phyloP scores from a whole-genome alignment of 352 stramenopile species.

The Pythium dissotocum region DNA sequence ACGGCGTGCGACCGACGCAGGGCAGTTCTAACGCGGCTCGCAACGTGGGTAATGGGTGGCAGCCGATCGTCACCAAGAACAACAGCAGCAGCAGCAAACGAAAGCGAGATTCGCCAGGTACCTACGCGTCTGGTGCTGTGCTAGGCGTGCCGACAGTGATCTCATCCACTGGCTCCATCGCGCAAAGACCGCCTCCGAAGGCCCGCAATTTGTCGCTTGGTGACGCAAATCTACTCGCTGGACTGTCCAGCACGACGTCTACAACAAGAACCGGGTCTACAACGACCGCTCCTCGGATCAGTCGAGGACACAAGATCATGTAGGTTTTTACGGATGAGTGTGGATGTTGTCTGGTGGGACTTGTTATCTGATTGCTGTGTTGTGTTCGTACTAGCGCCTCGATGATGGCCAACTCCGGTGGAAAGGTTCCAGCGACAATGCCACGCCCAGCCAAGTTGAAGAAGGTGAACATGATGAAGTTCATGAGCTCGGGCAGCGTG shows the following conservation, averaged over 20 bases:
- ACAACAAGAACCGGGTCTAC: neutral
- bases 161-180: constrained; percentile 45
- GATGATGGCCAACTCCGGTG: constrained; percentile 19
- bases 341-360: neutral
- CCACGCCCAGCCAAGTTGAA: constrained; percentile 40
- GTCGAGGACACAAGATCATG: constrained; percentile 58
- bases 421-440: constrained; percentile 3
- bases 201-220: neutral
- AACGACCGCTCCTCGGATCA: constrained; percentile 24
- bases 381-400: constrained; percentile 21
- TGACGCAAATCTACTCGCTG: constrained; percentile 8
- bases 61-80: constrained; percentile 28
- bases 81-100: constrained; percentile 42
- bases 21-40: constrained; percentile 12
- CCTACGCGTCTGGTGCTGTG: constrained; percentile 18
- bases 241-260: neutral
- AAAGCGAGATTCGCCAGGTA: constrained; percentile 34
- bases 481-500: constrained; percentile 48
- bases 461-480: constrained; percentile 84
- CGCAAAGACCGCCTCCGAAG: constrained; percentile 32
- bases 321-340: constrained; percentile 27
- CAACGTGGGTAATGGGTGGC: constrained; percentile 27
- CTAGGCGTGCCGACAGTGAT: constrained; percentile 53
- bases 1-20: constrained; percentile 39
- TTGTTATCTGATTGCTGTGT: neutral